Evolutionary conservation across 1,284 basidiomycete species (phyloP).

Genomic region (Ustilago hordei): DNA sequence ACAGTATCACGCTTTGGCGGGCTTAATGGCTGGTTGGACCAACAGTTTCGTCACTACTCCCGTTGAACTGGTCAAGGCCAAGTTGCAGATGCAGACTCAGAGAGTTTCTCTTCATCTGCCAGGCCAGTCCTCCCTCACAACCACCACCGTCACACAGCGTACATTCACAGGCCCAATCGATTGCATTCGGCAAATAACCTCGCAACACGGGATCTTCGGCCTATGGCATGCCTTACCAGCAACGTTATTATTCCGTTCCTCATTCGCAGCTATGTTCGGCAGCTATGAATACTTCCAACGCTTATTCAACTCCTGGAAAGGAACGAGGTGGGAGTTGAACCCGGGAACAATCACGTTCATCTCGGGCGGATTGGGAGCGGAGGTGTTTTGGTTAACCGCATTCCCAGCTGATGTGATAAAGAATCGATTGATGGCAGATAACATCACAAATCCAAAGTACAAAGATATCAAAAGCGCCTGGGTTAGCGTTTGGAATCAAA

Average conservation of each 20-base stretch:
- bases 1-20: slow-evolving; percentile 73
- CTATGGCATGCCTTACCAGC: slow-evolving; percentile 70
- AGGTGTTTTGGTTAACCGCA: slow-evolving; percentile 73
- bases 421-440: slow-evolving; percentile 70
- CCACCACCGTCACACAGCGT: slow-evolving; percentile 4
- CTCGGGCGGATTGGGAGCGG: slow-evolving; percentile 73
- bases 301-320: slow-evolving; percentile 29
- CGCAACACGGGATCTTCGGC: slow-evolving; percentile 59
- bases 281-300: slow-evolving; percentile 67
- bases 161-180: slow-evolving; percentile 67
- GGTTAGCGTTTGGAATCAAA: slow-evolving; percentile 47
- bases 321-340: slow-evolving; percentile 72
- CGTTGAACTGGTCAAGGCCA: slow-evolving; percentile 75
- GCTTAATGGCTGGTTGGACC: slow-evolving; percentile 80
- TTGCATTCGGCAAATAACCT: slow-evolving; percentile 67
- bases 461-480: slow-evolving; percentile 41
- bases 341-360: slow-evolving; percentile 78
- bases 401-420: slow-evolving; percentile 83
- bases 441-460: slow-evolving; percentile 73
- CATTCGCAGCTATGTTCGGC: slow-evolving; percentile 65
- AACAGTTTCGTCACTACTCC: slow-evolving; percentile 78
- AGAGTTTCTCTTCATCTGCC: slow-evolving; percentile 69
- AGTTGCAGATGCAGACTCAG: slow-evolving; percentile 80
- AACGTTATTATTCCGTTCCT: slow-evolving; percentile 69
- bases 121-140: background rate